A percentile compares a stretch with the other conserved stretches of the same genome.
These are phyloP conservation scores for Pythium vanterpoolii DNA, from an alignment of 352 stramenopile genomes.

Conservation along the genomic window DNA sequence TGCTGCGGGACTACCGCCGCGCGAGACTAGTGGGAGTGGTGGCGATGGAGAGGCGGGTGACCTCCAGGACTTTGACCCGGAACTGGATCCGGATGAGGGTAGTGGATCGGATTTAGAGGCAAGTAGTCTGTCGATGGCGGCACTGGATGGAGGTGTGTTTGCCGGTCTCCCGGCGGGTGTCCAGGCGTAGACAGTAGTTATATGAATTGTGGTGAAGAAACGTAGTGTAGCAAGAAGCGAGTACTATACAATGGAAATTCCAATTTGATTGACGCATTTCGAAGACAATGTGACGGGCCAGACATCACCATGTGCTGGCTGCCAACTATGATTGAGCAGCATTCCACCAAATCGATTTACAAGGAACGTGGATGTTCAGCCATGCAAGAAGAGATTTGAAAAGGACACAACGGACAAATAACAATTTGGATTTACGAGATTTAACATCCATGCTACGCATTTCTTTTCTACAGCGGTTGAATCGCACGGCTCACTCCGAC, in stretches of 20 bases:
- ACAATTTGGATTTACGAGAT: too few species aligned
- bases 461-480: slow-evolving; percentile 37
- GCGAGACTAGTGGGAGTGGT: slow-evolving; percentile 13
- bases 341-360: too few species aligned
- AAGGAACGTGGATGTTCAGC: too few species aligned
- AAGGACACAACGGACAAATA: too few species aligned
- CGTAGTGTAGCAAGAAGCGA: not conserved
- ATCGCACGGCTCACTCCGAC: slow-evolving; percentile 53
- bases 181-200: too few species aligned
- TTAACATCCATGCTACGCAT: not conserved
- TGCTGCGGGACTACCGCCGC: slow-evolving; percentile 12
- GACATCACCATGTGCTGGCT: too few species aligned
- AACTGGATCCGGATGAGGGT: slow-evolving; percentile 8
- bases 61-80: slow-evolving; percentile 11
- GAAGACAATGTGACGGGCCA: too few species aligned
- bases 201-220: not conserved
- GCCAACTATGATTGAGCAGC: too few species aligned
- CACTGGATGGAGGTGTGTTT: slow-evolving; percentile 9
- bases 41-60: too few species aligned
- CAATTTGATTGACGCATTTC: too few species aligned
- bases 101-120: slow-evolving; percentile 22
- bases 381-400: too few species aligned
- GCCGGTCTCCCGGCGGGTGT: slow-evolving; percentile 12
- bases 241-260: too few species aligned
- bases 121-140: slow-evolving; percentile 2